Base-by-base conservation (phyloP, 257 asterid species). In the Leptodermis oblonga region DNA sequence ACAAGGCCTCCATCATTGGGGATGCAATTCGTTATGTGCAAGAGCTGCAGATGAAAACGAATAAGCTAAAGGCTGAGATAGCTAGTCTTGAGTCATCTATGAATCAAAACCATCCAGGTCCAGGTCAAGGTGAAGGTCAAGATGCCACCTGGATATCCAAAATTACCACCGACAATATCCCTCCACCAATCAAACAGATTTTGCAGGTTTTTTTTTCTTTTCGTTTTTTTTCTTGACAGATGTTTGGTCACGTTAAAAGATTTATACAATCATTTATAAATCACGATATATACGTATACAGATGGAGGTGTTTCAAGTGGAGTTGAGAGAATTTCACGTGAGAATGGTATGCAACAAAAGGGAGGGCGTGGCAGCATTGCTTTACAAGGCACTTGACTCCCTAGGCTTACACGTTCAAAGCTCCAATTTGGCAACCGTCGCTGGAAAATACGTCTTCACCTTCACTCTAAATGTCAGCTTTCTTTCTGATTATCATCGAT, bases 231-330 rank as follows among this genome's bases (percentile, higher is more conserved):
- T n/a, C n/a, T n/a, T n/a, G n/a, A n/a, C n/a, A n/a, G n/a, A n/a
- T n/a, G n/a, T n/a, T n/a, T n/a, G n/a, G n/a, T n/a, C n/a, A n/a
- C n/a, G n/a, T n/a, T n/a, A n/a, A n/a, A n/a, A n/a, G n/a, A n/a
- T n/a, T n/a, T n/a, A 34, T 2, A 3, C 39, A 34, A 34, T 34
- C 39, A 34, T 34, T 34, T 2, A 34, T 34, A 34, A 6, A 34
- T 3, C 3, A 34, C 39, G 4, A 34, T 34, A 34, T 34, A 34
- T 34, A 34, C 6, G 6, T 7, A 9, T 54, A 73, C 83, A 89
- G 97, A 81, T 92, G 85, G 94, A 89, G 14, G 89, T 89, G 5
- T 42, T 69, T 73, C 83, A 77, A 67, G 82, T 89, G 26, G 94
- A 83, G 69, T 87, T 83, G 62, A 77, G 82, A 62, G 90, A 82